Evolutionary conservation across 768 basidiomycete genomes (phyloP), one percentile per base, ranked within the genome.

Genomic region (Calocera cornea): DNA sequence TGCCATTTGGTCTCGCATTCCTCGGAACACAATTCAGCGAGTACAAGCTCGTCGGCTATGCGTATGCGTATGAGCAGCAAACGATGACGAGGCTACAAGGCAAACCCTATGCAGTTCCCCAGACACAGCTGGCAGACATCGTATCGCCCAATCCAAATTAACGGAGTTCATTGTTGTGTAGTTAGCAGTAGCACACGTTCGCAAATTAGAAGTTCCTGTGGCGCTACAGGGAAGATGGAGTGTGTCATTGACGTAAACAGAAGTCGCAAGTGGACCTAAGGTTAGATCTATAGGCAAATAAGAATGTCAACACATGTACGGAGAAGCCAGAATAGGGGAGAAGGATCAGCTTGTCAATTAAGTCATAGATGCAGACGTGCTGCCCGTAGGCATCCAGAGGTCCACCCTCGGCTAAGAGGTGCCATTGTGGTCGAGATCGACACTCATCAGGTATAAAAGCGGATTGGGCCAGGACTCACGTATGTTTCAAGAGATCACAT

Each of bases 21-120:
- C 71, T 86, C 11, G 84, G 85, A 0, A 84, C 85, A 0, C 83
- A 83, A 16, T 87, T 83, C 73, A 83, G 82, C 47, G 87, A 87
- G 67, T 83, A 81, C 71, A 74, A 80, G 22, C 77, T 87, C 50
- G 80, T 88, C 67, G 78, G 82, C 0, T 80, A 84, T 68, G 87
- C 79, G 1, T 87, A 81, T 74, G 86, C 86, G 1, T 87, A 84
- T 69, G 87, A 88, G 73, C 86, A 87, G 72, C 80, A 78, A 69
- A 87, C 87, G 2, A 78, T 83, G 67, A 82, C 80, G 0, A 74
- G 86, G 17, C 72, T 85, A 64, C 73, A 74, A 64, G 77, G 82
- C 69, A 78, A 73, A 72, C 85, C 85, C 1, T 83, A 79, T 70
- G 65, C 78, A 2, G 83, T 77, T 14, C 86, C 84, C 1, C 82